These are phyloP conservation scores for Cucurbita argyrosperma DNA, from an alignment of 306 rosid species.

Conservation along the genomic window DNA sequence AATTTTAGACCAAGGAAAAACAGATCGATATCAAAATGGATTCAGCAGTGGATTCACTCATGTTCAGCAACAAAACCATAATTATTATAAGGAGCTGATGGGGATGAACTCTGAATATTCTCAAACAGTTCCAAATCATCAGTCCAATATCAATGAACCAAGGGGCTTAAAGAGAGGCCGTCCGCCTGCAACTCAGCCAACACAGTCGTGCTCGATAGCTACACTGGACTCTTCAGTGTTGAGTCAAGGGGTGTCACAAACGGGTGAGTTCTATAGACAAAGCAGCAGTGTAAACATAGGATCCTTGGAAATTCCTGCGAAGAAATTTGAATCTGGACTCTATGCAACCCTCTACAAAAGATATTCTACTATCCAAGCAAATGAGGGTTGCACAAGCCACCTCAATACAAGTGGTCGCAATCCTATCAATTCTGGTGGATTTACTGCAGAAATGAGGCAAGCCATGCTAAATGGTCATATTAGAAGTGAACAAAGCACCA, in stretches of 20 bases:
- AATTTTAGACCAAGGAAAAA: conserved; percentile 17
- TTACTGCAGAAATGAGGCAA: conserved; percentile 11
- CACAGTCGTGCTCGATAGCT: conserved; percentile 13
- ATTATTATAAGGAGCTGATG: conserved; percentile 17
- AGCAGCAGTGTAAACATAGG: conserved; percentile 13
- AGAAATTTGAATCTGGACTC: conserved; percentile 22
- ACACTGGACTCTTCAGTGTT: conserved; percentile 18
- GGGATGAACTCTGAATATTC: conserved; percentile 12
- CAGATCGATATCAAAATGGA: conserved; percentile 20
- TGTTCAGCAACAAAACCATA: conserved; percentile 18
- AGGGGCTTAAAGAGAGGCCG: conserved; percentile 37
- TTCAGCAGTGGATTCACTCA: conserved; percentile 11
- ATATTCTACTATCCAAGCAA: conserved; percentile 12
- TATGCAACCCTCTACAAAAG: conserved; percentile 16
- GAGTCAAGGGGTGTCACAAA: conserved; percentile 26
- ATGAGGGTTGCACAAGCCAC: conserved; percentile 17
- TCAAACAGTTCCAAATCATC: conserved; percentile 17
- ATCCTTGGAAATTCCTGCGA: conserved; percentile 22
- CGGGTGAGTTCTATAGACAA: conserved; percentile 18
- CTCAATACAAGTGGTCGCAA: conserved; percentile 8
- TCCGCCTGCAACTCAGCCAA: conserved; percentile 14
- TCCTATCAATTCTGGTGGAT: conserved; percentile 7
- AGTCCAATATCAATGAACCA: conserved; percentile 21
- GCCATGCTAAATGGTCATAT: conserved; percentile 15
- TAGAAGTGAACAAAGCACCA: conserved; percentile 15